Conservation (phyloP, 2,329 filamentous ascomycete genomes). For the Lachnellula suecica region DNA sequence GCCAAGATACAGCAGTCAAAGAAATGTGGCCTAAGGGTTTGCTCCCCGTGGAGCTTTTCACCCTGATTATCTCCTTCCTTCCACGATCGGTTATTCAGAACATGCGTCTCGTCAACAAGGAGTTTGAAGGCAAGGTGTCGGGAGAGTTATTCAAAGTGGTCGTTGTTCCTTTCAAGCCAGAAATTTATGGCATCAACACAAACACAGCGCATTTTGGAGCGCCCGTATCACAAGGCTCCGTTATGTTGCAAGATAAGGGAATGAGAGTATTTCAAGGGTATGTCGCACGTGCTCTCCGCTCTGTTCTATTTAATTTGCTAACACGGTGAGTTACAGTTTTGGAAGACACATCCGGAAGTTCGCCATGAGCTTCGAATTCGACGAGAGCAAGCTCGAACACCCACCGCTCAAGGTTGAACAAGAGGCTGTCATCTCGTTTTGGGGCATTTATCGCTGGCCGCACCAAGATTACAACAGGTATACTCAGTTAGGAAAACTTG, state of each 20-base stretch:
- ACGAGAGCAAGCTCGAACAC: constrained; percentile 47
- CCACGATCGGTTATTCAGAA: constrained; percentile 57
- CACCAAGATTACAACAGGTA: constrained; percentile 58
- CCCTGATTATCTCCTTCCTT: constrained; percentile 53
- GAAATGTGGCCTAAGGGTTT: constrained; percentile 36
- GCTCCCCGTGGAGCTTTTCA: constrained; percentile 63
- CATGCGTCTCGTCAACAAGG: constrained; percentile 59
- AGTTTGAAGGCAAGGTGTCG: constrained; percentile 59
- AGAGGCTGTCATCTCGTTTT: constrained; percentile 55
- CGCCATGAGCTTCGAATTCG: constrained; percentile 68
- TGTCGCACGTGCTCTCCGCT: background rate
- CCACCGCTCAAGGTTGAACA: constrained; percentile 58
- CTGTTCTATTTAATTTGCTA: background rate
- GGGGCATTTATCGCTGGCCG: constrained; percentile 67
- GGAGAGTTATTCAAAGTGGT: constrained; percentile 59
- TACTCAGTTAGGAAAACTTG: constrained; percentile 56
- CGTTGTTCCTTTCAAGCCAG: constrained; percentile 64
- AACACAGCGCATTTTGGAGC: constrained; percentile 17
- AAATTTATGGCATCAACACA: constrained; percentile 57
- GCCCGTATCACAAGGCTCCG: constrained; percentile 17
- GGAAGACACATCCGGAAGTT: constrained; percentile 60
- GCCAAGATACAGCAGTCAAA: background rate
- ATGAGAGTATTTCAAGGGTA: constrained; percentile 57
- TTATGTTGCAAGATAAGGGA: constrained; percentile 43
- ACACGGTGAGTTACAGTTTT: constrained; percentile 37